A percentile compares a stretch with the other conserved stretches of the same genome.
Conservation (phyloP, 2,329 filamentous ascomycete species). For the Lecanicillium sp. region DNA sequence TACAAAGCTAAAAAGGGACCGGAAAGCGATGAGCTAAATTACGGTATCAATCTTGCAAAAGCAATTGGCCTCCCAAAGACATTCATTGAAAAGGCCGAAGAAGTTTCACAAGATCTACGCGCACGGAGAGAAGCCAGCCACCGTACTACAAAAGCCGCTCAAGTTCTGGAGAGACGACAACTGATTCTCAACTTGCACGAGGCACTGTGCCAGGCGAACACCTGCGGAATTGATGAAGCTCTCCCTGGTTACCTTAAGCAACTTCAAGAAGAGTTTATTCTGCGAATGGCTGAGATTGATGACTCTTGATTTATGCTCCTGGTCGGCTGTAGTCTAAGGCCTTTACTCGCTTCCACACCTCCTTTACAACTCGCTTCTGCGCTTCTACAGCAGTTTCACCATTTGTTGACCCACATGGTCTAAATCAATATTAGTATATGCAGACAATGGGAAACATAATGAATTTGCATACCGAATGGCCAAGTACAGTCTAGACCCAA, state of each 20-base stretch:
- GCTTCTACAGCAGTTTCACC: constrained; percentile 57
- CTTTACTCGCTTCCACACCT: constrained; percentile 64
- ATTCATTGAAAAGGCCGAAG: constrained; percentile 61
- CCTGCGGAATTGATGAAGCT: constrained; percentile 53
- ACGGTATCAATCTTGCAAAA: constrained; percentile 75
- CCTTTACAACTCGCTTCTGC: constrained; percentile 63
- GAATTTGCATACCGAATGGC: constrained; percentile 48
- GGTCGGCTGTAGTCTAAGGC: constrained; percentile 60
- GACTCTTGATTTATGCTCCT: constrained; percentile 32
- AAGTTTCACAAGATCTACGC: constrained; percentile 56
- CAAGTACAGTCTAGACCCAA: constrained; percentile 64
- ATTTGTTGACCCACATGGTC: constrained; percentile 55
- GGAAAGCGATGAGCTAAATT: constrained; percentile 59
- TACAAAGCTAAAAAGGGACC: constrained; percentile 74
- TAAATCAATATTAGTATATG: constrained; percentile 15
- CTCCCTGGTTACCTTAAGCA: constrained; percentile 57
- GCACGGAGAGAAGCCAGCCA: constrained; percentile 44
- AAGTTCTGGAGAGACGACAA: constrained; percentile 56
- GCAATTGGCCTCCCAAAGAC: constrained; percentile 62
- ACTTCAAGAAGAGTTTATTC: constrained; percentile 26
- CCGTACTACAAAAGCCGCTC: constrained; percentile 49
- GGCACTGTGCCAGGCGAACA: constrained; percentile 59
- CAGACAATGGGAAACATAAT: neutral
- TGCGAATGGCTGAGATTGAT: constrained; percentile 8
- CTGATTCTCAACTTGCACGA: constrained; percentile 67